phyloP scores from a whole-genome alignment of 2,329 filamentous ascomycete genomes.

The Orbilia blumenaviensis region DNA sequence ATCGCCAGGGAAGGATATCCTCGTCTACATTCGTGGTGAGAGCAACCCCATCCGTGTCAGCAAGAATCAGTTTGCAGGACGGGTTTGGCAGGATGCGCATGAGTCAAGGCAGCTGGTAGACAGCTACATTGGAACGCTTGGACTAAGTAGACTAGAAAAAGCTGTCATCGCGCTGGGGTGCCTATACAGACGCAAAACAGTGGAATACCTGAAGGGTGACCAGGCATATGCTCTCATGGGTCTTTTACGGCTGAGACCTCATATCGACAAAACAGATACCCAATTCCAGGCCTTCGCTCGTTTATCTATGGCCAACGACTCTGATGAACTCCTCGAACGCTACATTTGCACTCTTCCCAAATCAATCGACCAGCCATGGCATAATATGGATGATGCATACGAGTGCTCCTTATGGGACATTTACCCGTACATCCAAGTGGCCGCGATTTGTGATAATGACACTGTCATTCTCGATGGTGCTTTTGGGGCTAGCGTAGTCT shows the following conservation, averaged over 20 bases:
- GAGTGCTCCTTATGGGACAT: slow-evolving; percentile 60
- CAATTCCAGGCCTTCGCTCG: slow-evolving; percentile 60
- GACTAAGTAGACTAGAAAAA: slow-evolving; percentile 60
- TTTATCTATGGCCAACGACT: slow-evolving; percentile 60
- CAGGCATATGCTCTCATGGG: slow-evolving; percentile 61
- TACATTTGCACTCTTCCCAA: slow-evolving; percentile 46
- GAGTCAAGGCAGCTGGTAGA: slow-evolving; percentile 58
- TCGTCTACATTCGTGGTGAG: slow-evolving; percentile 58
- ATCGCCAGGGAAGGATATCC: slow-evolving; percentile 52
- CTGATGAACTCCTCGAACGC: slow-evolving; percentile 60
- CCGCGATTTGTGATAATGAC: slow-evolving; percentile 60
- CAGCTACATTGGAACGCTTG: slow-evolving; percentile 60
- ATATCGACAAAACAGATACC: slow-evolving; percentile 59
- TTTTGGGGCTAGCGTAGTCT: slow-evolving; percentile 59
- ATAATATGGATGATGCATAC: slow-evolving; percentile 60
- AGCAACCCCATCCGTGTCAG: slow-evolving; percentile 55
- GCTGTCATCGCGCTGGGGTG: slow-evolving; percentile 59
- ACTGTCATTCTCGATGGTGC: slow-evolving; percentile 60
- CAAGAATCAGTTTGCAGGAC: slow-evolving; percentile 60
- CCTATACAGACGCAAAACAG: slow-evolving; percentile 46
- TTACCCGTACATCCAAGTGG: slow-evolving; percentile 59
- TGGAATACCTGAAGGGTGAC: slow-evolving; percentile 55
- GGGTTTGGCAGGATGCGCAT: slow-evolving; percentile 56
- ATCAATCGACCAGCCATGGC: slow-evolving; percentile 57
- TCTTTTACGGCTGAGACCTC: slow-evolving; percentile 59